These are phyloP conservation scores for Reutealis trisperma DNA, from an alignment of 345 rosid species.

Conservation along the genomic window DNA sequence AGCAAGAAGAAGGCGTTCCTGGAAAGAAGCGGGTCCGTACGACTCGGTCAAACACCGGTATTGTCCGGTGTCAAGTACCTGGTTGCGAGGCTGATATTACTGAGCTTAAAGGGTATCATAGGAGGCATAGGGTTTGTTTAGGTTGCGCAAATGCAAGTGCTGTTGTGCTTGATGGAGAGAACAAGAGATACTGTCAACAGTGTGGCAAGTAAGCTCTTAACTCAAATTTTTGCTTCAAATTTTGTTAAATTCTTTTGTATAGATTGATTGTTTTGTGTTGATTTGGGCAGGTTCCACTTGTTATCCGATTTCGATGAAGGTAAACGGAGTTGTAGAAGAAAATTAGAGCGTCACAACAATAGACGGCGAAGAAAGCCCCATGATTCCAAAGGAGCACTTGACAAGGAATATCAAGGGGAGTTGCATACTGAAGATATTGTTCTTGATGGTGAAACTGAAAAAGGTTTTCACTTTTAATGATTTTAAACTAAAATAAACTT, in stretches of 20 bases:
- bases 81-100: constrained; percentile 81
- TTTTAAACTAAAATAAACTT: neutral
- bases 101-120: constrained; percentile 92
- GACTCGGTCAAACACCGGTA: constrained; percentile 35
- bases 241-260: neutral
- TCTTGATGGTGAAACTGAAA: constrained; percentile 61
- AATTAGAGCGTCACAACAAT: constrained; percentile 89
- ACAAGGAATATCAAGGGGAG: constrained; percentile 42
- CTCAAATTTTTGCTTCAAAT: neutral
- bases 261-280: neutral
- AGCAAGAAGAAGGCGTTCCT: constrained; percentile 55
- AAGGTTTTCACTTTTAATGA: constrained; percentile 54
- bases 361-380: constrained; percentile 70
- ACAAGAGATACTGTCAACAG: constrained; percentile 97
- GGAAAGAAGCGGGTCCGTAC: constrained; percentile 62
- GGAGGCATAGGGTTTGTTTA: constrained; percentile 84
- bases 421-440: constrained; percentile 42
- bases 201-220: constrained; percentile 76
- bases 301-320: constrained; percentile 90
- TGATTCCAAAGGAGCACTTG: constrained; percentile 41
- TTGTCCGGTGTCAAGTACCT: constrained; percentile 70
- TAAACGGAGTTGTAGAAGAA: constrained; percentile 88
- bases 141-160: constrained; percentile 68
- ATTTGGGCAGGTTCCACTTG: constrained; percentile 69
- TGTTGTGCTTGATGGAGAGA: constrained; percentile 65